These are phyloP conservation scores for Echinochloa phyllopogon DNA, from an alignment of 176 grass and related monocot species.

Conservation along the genomic window DNA sequence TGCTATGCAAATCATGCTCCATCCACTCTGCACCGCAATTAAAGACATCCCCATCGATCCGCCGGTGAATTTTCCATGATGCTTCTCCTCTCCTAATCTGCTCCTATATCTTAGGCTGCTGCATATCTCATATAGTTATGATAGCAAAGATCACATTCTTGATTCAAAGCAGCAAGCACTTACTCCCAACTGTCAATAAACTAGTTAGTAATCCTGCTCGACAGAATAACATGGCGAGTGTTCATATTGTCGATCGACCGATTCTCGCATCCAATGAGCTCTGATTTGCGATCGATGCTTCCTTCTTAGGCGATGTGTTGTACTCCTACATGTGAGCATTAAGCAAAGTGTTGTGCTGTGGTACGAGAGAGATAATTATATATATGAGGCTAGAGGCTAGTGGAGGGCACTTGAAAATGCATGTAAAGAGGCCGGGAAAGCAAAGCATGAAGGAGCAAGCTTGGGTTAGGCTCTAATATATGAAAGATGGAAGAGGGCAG, in stretches of 20 bases:
- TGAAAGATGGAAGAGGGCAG: constrained; percentile 31
- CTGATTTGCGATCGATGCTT: constrained; percentile 43
- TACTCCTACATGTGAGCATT: constrained; percentile 37
- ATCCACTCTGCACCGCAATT: constrained; percentile 34
- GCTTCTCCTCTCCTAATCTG: constrained; percentile 51
- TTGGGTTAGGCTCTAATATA: constrained; percentile 47
- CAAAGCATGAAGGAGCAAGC: constrained; percentile 36
- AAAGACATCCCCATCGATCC: constrained; percentile 17
- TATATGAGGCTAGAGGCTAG: constrained; percentile 57
- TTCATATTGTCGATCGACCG: constrained; percentile 48
- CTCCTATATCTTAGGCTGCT: constrained; percentile 50
- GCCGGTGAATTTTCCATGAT: constrained; percentile 47
- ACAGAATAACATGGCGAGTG: constrained; percentile 57
- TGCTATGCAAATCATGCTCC: constrained; percentile 32
- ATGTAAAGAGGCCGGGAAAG: constrained; percentile 31
- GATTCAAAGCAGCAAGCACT: constrained; percentile 65
- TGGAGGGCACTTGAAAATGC: constrained; percentile 49
- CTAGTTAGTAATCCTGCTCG: constrained; percentile 33
- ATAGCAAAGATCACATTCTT: constrained; percentile 66
- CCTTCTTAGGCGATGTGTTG: constrained; percentile 39
- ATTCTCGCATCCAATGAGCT: constrained; percentile 53
- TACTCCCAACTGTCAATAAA: constrained; percentile 58
- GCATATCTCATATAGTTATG: constrained; percentile 51
- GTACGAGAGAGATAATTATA: constrained; percentile 57
- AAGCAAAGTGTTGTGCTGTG: constrained; percentile 50